A percentile compares a stretch with the other conserved stretches of the same genome.
These are phyloP conservation scores for Ogataea thermomethanolica DNA, from an alignment of 805 yeast genomes.

Conservation along the genomic window DNA sequence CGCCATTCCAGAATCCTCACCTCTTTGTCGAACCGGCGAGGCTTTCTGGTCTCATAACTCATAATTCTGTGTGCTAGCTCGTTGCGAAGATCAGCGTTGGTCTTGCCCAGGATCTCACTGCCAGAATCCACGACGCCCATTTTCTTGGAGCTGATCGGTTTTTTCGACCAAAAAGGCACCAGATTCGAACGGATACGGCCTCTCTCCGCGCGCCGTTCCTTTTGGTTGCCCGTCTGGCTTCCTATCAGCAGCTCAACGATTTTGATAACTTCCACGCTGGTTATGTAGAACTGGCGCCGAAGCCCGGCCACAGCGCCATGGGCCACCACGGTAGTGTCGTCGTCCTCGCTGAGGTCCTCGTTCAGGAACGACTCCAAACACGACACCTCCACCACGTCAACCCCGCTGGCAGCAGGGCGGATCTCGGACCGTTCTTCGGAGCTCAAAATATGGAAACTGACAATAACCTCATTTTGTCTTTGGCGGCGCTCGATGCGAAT, in stretches of 20 bases:
- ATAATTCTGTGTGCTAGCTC: constrained; percentile 63
- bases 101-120: constrained; percentile 12
- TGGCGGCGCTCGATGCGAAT: constrained; percentile 56
- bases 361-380: constrained; percentile 47
- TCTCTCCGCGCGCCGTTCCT: constrained; percentile 55
- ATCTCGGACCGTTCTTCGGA: constrained; percentile 43
- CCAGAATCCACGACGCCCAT: constrained; percentile 12
- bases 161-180: constrained; percentile 65
- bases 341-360: constrained; percentile 20
- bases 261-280: constrained; percentile 64
- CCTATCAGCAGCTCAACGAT: constrained; percentile 62
- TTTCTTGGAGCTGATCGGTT: constrained; percentile 49
- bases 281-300: constrained; percentile 45
- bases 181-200: constrained; percentile 66
- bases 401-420: constrained; percentile 36
- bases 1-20: constrained; percentile 62
- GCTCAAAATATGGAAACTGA: constrained; percentile 50
- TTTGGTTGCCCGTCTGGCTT: constrained; percentile 41
- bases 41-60: constrained; percentile 59
- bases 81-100: constrained; percentile 38
- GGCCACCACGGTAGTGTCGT: constrained; percentile 15
- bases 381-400: constrained; percentile 55
- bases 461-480: constrained; percentile 43
- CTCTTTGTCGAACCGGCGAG: constrained; percentile 67
- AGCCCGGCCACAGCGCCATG: constrained; percentile 26